Percentiles rank a stretch among this genome's conserved stretches.
phyloP scores from a whole-genome alignment of 1,139 yeast species.

The Suhomyces guaymorum region DNA sequence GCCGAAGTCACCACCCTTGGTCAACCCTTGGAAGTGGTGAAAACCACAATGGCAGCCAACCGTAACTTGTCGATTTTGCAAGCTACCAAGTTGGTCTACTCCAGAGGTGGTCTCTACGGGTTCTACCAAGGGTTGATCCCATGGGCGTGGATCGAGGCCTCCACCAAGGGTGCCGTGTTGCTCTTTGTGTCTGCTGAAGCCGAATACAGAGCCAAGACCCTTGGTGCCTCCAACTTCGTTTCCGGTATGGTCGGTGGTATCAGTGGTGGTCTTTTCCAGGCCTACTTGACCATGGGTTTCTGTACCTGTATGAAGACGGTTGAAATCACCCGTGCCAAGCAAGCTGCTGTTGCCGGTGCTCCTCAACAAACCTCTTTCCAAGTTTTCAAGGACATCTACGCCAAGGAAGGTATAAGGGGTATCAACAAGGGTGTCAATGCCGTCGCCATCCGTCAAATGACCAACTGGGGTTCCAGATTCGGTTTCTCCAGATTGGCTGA shows the following conservation, averaged over 20 bases:
- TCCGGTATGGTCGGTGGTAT: slow-evolving; percentile 96
- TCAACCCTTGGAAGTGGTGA: slow-evolving; percentile 92
- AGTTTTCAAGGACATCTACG: slow-evolving; percentile 82
- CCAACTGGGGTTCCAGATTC: slow-evolving; percentile 98
- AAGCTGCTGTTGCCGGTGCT: slow-evolving; percentile 63
- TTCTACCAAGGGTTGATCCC: slow-evolving; percentile 97
- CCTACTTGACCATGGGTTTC: slow-evolving; percentile 95
- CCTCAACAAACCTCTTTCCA: slow-evolving; percentile 75
- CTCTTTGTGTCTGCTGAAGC: slow-evolving; percentile 91
- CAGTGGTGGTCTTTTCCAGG: slow-evolving; percentile 93
- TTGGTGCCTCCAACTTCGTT: slow-evolving; percentile 71
- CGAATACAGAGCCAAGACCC: slow-evolving; percentile 67
- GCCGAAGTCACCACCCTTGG: slow-evolving; percentile 94
- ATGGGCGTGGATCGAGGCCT: slow-evolving; percentile 99
- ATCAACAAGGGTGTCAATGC: slow-evolving; percentile 98
- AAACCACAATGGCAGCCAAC: slow-evolving; percentile 98
- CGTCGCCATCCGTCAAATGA: slow-evolving; percentile 98
- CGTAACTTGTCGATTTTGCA: slow-evolving; percentile 66
- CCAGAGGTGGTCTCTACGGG: slow-evolving; percentile 88
- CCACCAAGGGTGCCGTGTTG: slow-evolving; percentile 97
- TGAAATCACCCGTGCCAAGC: slow-evolving; percentile 89
- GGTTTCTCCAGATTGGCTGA: slow-evolving; percentile 92
- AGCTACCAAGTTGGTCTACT: slow-evolving; percentile 78
- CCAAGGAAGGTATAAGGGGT: slow-evolving; percentile 86
- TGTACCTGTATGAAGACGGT: slow-evolving; percentile 98